phyloP scores from a whole-genome alignment of 352 stramenopile genomes.

The Phytophthora cactorum region DNA sequence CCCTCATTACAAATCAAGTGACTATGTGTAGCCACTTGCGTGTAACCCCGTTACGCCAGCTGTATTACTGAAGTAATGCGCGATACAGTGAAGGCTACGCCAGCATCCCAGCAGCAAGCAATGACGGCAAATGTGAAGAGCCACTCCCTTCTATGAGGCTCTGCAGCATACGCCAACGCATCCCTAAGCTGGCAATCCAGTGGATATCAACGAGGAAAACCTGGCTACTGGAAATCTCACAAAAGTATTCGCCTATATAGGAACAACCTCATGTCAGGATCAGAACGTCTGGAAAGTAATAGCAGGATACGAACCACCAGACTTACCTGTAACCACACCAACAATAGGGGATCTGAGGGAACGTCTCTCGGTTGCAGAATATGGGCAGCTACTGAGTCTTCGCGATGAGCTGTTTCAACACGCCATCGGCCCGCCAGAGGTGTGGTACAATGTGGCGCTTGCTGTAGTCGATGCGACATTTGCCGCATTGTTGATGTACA shows the following conservation, averaged over 20 bases:
- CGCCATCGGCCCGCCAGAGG: neutral
- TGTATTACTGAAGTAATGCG: neutral
- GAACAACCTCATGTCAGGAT: neutral
- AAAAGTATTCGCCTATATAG: neutral
- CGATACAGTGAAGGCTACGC: neutral
- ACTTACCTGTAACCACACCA: neutral
- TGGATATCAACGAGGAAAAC: neutral
- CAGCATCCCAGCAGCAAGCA: neutral
- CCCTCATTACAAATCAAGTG: too few species aligned
- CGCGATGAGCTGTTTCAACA: neutral
- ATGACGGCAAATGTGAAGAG: neutral
- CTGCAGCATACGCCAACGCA: neutral
- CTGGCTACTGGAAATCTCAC: neutral
- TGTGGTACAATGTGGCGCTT: neutral
- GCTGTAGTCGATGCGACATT: neutral
- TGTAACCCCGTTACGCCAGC: too few species aligned
- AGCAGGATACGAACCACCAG: neutral
- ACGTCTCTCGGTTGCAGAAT: neutral
- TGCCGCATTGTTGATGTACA: neutral
- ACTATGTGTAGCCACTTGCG: too few species aligned
- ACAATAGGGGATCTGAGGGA: neutral
- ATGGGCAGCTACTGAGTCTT: neutral
- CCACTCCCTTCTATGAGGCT: neutral
- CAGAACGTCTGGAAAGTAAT: neutral
- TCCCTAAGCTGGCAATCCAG: neutral